Percentiles rank a stretch among this genome's conserved stretches.
These are phyloP conservation scores for Tricholoma terreum DNA, from an alignment of 768 basidiomycete species.

Conservation along the genomic window DNA sequence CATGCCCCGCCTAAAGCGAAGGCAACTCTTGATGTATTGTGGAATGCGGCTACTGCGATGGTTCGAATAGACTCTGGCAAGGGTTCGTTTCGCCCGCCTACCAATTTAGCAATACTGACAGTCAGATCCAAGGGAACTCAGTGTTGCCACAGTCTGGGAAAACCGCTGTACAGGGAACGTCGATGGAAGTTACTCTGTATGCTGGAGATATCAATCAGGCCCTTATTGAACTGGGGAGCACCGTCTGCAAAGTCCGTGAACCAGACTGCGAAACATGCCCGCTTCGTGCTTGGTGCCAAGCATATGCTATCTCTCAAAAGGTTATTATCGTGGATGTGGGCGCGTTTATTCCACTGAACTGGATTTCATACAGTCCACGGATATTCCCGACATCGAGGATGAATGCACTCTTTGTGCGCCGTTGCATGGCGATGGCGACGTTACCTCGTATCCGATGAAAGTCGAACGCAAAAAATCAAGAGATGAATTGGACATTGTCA, in stretches of 20 bases:
- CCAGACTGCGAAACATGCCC: constrained; percentile 77
- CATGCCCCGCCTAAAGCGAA: constrained; percentile 83
- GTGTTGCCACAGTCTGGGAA: background rate
- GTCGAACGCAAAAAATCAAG: constrained; percentile 76
- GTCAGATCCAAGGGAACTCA: background rate
- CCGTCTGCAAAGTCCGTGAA: constrained; percentile 83
- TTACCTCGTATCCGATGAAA: constrained; percentile 87
- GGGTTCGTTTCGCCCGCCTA: background rate
- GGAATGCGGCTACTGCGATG: constrained; percentile 71
- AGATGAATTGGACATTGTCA: constrained; percentile 82
- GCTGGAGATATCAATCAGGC: constrained; percentile 91
- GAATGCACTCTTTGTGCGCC: constrained; percentile 67
- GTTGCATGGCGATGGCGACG: constrained; percentile 36
- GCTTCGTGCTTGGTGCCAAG: constrained; percentile 63
- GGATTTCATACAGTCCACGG: background rate
- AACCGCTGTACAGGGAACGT: background rate
- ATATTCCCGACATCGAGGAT: constrained; percentile 70
- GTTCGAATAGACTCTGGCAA: constrained; percentile 39
- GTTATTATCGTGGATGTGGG: background rate
- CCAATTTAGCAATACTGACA: background rate
- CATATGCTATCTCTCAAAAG: constrained; percentile 36
- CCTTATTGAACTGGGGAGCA: constrained; percentile 92
- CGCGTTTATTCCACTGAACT: background rate
- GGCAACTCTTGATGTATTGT: constrained; percentile 73
- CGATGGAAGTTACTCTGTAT: constrained; percentile 28